phyloP scores from a whole-genome alignment of 495 filamentous ascomycete genomes.

The Daldinia decipiens region DNA sequence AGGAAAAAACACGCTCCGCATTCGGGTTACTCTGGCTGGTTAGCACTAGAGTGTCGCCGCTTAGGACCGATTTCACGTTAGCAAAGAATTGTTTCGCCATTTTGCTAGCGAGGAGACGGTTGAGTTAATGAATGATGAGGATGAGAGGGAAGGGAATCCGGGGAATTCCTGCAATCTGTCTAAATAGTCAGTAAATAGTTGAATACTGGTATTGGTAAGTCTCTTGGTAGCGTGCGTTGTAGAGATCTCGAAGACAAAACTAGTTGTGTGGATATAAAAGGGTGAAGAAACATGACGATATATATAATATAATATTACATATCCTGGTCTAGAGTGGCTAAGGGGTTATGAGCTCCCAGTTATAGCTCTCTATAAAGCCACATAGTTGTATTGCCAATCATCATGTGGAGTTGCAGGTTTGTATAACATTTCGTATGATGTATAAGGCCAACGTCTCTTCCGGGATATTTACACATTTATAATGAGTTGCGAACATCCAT shows the following conservation, averaged over 20 bases:
- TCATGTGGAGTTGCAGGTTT: constrained; percentile 3
- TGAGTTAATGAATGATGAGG: constrained; percentile 3
- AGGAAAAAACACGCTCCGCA: constrained; percentile 81
- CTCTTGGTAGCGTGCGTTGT: neutral
- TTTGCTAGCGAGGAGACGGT: constrained; percentile 35
- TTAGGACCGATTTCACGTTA: constrained; percentile 92
- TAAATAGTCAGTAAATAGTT: constrained; percentile 17
- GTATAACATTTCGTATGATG: constrained; percentile 17
- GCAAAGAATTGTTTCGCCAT: constrained; percentile 64
- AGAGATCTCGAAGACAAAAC: neutral
- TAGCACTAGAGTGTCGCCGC: constrained; percentile 90
- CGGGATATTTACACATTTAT: neutral
- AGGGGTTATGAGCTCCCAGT: neutral
- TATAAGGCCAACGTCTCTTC: constrained; percentile 7
- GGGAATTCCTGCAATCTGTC: constrained; percentile 27
- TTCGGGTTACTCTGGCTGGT: constrained; percentile 76
- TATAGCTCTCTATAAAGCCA: neutral
- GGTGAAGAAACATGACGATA: constrained; percentile 11
- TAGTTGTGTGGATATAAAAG: constrained; percentile 5
- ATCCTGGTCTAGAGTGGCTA: neutral
- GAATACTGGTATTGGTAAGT: neutral
- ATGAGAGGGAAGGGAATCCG: constrained; percentile 36
- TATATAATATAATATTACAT: neutral
- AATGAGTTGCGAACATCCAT: neutral
- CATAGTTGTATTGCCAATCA: constrained; percentile 12